A percentile compares a stretch with the other conserved stretches of the same genome.
Evolutionary conservation across 371 early-diverging fungal genomes (phyloP).

Genomic region (Fennellomyces sp.): DNA sequence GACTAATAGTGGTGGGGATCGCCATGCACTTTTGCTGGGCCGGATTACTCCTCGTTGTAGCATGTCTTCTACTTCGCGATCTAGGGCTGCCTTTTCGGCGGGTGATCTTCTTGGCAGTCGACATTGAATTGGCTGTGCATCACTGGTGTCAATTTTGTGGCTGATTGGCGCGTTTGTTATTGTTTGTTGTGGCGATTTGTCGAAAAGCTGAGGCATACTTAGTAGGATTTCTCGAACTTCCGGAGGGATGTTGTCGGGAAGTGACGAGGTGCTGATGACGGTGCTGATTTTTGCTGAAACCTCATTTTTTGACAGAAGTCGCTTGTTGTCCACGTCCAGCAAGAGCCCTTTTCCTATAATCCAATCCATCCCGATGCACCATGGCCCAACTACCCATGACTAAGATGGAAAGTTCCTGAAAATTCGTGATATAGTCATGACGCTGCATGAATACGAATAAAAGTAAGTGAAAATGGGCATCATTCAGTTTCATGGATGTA

Average conservation of each 20-base stretch:
- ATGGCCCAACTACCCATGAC: no score
- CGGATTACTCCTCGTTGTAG: conserved; percentile 17
- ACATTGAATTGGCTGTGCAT: conserved; percentile 8
- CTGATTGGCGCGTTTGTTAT: background rate
- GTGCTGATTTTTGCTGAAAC: background rate
- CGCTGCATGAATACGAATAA: no score
- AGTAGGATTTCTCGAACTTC: background rate
- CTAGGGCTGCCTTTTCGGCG: conserved; percentile 10
- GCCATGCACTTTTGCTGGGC: conserved; percentile 22
- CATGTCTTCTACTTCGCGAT: conserved; percentile 15
- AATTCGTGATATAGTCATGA: no score
- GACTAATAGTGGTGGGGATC: conserved; percentile 43
- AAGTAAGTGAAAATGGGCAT: no score
- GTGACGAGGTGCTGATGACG: background rate
- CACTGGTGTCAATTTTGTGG: conserved; percentile 14
- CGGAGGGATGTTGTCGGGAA: background rate
- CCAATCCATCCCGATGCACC: background rate
- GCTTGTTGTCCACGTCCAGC: background rate
- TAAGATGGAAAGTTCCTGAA: no score
- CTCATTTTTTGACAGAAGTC: background rate
- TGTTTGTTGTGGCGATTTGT: background rate
- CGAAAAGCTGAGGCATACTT: background rate
- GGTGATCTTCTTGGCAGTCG: conserved; percentile 6
- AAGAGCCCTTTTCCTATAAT: background rate
- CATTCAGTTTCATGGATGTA: no score